Evolutionary conservation across 495 filamentous ascomycete species (phyloP).

Genomic region (Penicillium chermesinum): DNA sequence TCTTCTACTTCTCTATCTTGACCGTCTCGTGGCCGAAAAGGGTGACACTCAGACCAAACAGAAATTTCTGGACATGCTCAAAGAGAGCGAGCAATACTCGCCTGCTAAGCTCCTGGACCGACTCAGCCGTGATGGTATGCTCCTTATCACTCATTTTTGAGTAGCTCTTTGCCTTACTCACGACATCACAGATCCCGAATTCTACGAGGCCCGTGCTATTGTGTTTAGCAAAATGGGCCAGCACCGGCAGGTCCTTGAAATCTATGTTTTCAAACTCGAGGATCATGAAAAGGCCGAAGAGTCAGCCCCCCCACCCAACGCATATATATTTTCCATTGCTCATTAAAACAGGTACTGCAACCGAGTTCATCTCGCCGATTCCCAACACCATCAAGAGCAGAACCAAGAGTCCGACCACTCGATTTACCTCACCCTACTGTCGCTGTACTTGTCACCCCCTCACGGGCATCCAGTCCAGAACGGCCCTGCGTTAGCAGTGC

Average conservation of each 20-base stretch:
- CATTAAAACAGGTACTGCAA: slow-evolving; percentile 77
- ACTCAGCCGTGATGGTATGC: slow-evolving; percentile 71
- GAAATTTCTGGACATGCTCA: slow-evolving; percentile 69
- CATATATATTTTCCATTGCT: slow-evolving; percentile 4
- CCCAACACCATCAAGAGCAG: slow-evolving; percentile 32
- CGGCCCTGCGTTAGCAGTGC: slow-evolving; percentile 73
- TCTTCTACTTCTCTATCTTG: slow-evolving; percentile 71
- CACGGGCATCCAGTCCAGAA: slow-evolving; percentile 67
- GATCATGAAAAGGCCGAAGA: slow-evolving; percentile 90
- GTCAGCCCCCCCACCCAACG: slow-evolving; percentile 34
- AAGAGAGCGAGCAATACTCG: slow-evolving; percentile 72
- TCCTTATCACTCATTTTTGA: too few relatives aligned
- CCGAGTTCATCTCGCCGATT: slow-evolving; percentile 59
- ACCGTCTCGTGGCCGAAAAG: slow-evolving; percentile 44
- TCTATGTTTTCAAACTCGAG: slow-evolving; percentile 91
- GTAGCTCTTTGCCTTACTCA: too few relatives aligned
- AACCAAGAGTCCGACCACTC: slow-evolving; percentile 50
- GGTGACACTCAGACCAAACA: slow-evolving; percentile 53
- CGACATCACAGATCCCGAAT: slow-evolving; percentile 68
- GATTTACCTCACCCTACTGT: slow-evolving; percentile 87
- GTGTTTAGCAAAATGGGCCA: slow-evolving; percentile 94
- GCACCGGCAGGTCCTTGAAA: slow-evolving; percentile 88
- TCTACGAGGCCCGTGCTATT: slow-evolving; percentile 87
- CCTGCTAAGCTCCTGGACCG: slow-evolving; percentile 66
- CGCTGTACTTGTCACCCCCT: slow-evolving; percentile 83